These are phyloP conservation scores for Psilocybe sp. DNA, from an alignment of 768 basidiomycete genomes.

Conservation along the genomic window DNA sequence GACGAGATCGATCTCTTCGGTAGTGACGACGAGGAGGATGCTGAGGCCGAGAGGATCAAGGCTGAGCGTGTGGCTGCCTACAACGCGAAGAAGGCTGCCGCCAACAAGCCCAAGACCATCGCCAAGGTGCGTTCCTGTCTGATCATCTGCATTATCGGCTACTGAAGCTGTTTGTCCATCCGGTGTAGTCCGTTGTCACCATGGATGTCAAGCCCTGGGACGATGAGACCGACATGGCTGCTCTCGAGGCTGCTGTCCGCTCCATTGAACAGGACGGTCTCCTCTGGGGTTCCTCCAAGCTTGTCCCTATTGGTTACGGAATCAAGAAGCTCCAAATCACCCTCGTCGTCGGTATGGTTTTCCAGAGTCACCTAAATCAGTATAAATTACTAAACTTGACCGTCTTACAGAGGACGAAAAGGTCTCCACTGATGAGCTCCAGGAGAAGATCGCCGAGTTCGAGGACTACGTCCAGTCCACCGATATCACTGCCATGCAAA, in stretches of 20 bases:
- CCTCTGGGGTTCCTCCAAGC: slow-evolving; percentile 92
- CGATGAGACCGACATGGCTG: slow-evolving; percentile 96
- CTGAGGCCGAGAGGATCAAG: slow-evolving; percentile 84
- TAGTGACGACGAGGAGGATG: slow-evolving; percentile 79
- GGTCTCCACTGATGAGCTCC: slow-evolving; percentile 88
- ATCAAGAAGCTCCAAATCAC: slow-evolving; percentile 89
- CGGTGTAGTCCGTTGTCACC: slow-evolving; percentile 93
- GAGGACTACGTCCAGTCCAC: slow-evolving; percentile 90
- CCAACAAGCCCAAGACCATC: slow-evolving; percentile 78
- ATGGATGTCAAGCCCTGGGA: slow-evolving; percentile 99
- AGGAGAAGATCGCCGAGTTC: slow-evolving; percentile 84
- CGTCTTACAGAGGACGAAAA: slow-evolving; percentile 84
- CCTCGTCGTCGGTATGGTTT: slow-evolving; percentile 48
- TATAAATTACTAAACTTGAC: neutral
- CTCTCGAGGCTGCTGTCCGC: slow-evolving; percentile 79
- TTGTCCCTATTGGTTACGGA: slow-evolving; percentile 87
- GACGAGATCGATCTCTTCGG: slow-evolving; percentile 87
- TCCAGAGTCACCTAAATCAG: slow-evolving; percentile 4
- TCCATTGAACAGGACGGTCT: slow-evolving; percentile 88
- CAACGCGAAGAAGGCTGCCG: slow-evolving; percentile 88
- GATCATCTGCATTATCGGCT: too few species aligned
- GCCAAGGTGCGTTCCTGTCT: slow-evolving; percentile 65
- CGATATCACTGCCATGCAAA: slow-evolving; percentile 93
- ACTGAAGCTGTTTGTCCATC: too few species aligned
- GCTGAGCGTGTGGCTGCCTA: slow-evolving; percentile 92